Evolutionary conservation across 1,284 basidiomycete genomes (phyloP).

Genomic region (Coniferiporia weirii): DNA sequence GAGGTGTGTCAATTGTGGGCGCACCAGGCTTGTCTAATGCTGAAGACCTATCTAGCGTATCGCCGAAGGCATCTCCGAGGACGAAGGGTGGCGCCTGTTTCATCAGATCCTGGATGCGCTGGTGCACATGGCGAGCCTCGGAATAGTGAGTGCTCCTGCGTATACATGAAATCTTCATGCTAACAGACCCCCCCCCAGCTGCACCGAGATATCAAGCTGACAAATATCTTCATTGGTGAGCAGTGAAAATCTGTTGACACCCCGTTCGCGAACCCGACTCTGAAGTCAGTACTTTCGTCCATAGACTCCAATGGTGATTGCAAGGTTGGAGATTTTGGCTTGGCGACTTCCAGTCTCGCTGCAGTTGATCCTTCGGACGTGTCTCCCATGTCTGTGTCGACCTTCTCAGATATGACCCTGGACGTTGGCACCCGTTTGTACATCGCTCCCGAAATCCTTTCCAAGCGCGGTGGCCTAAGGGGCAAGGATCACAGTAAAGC

Average conservation of each 20-base stretch:
- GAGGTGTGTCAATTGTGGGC: constrained; percentile 44
- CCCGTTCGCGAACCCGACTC: background rate
- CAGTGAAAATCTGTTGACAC: too few relatives aligned
- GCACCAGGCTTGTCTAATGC: background rate
- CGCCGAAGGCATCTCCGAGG: constrained; percentile 73
- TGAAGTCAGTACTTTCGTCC: background rate
- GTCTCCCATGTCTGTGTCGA: constrained; percentile 28
- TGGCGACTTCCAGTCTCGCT: constrained; percentile 80
- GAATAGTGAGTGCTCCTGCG: constrained; percentile 54
- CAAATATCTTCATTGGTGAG: constrained; percentile 86
- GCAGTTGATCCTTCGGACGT: constrained; percentile 67
- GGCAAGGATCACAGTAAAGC: constrained; percentile 72
- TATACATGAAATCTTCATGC: background rate
- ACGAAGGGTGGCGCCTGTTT: constrained; percentile 87
- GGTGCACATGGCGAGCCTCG: constrained; percentile 83
- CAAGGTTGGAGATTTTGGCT: constrained; percentile 94
- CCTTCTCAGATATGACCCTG: constrained; percentile 23
- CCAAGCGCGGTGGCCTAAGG: constrained; percentile 54
- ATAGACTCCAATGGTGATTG: constrained; percentile 83
- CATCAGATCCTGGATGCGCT: constrained; percentile 92
- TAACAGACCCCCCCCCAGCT: constrained; percentile 38
- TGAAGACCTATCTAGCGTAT: constrained; percentile 47
- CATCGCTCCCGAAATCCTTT: constrained; percentile 85
- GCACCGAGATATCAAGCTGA: constrained; percentile 90
- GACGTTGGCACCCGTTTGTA: constrained; percentile 92